Percentiles rank a stretch among this genome's conserved stretches.
Conservation (phyloP, 148 eudicot genomes). For the Arctostaphylos glauca region DNA sequence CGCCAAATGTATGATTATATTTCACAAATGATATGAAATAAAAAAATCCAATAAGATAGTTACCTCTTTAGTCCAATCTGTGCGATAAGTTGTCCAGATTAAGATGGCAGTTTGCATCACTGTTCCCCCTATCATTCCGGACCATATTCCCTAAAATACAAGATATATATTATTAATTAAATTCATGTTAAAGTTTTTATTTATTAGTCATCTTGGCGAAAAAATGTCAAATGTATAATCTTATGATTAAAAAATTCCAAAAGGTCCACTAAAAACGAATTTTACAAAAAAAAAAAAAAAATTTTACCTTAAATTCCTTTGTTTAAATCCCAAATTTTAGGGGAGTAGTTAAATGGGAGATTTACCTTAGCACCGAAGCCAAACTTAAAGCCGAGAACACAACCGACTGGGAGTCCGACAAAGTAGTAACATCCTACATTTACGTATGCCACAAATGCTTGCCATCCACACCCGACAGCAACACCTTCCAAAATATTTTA, state of each 20-base stretch:
- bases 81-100: constrained; percentile 33
- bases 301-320: too few relatives aligned
- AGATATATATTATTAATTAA: neutral
- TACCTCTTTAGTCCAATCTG: constrained; percentile 67
- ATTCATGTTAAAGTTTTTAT: too few relatives aligned
- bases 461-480: constrained; percentile 77
- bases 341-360: neutral
- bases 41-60: neutral
- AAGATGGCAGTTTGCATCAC: constrained; percentile 62
- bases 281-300: too few relatives aligned
- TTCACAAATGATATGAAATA: neutral
- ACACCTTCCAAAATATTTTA: constrained; percentile 40
- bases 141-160: constrained; percentile 71
- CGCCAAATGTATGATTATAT: neutral
- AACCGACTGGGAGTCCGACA: constrained; percentile 62
- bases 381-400: constrained; percentile 48
- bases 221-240: too few relatives aligned
- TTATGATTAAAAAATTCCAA: too few relatives aligned
- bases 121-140: constrained; percentile 90
- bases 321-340: too few relatives aligned
- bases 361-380: constrained; percentile 47
- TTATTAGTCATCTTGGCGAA: too few relatives aligned
- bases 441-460: constrained; percentile 59
- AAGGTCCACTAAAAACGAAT: too few relatives aligned
- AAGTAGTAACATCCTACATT: constrained; percentile 61